Evolutionary conservation across 495 filamentous ascomycete species (phyloP).

Genomic region (Staphylotrichum longicolle): DNA sequence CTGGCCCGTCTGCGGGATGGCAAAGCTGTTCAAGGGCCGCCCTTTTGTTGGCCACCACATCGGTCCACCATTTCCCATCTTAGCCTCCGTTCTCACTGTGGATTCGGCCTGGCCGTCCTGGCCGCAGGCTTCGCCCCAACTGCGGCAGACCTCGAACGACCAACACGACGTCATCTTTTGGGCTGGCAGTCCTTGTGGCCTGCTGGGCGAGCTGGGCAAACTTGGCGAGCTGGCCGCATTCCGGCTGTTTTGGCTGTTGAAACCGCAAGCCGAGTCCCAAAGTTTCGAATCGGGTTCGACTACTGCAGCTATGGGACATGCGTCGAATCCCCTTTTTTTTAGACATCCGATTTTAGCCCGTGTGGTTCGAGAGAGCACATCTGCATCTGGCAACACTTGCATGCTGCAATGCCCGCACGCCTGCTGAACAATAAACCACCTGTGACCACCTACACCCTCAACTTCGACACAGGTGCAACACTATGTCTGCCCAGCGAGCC

Average conservation of each 20-base stretch:
- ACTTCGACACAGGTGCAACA: no score
- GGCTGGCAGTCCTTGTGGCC: neutral
- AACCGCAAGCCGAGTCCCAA: neutral
- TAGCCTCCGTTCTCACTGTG: neutral
- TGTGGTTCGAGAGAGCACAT: no score
- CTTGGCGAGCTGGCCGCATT: no score
- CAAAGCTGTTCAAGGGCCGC: neutral
- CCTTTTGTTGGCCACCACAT: neutral
- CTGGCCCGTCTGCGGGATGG: constrained; percentile 2
- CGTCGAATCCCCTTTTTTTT: neutral
- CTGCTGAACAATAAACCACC: no score
- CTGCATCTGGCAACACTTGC: no score
- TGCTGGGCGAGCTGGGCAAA: no score
- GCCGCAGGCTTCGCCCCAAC: neutral
- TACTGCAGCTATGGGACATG: neutral
- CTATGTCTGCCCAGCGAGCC: no score
- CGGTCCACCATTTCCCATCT: neutral
- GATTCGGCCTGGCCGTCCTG: neutral
- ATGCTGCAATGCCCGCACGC: no score
- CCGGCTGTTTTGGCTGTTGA: neutral
- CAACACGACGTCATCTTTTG: constrained; percentile 6
- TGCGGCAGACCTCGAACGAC: neutral
- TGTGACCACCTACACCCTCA: no score
- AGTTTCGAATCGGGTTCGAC: neutral
- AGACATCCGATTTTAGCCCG: neutral